phyloP scores from a whole-genome alignment of 129 eudicot species.

The Ambrosia artemisiifolia region DNA sequence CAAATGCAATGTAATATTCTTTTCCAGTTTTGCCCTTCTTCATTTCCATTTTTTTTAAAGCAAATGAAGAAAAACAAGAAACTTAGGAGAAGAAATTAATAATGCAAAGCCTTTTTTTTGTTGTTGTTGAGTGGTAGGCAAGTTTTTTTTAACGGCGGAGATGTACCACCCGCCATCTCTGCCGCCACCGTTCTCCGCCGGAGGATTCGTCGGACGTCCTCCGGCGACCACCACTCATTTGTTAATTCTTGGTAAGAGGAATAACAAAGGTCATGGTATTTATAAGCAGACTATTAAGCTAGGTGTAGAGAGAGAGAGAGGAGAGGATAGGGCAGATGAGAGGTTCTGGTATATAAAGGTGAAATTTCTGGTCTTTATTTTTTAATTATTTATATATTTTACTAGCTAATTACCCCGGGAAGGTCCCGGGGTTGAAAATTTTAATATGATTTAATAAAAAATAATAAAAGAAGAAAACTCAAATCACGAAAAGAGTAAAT shows the following conservation, averaged over 20 bases:
- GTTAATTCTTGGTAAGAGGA: conserved; percentile 10
- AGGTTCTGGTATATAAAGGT: conserved; percentile 21
- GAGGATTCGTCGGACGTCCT: conserved; percentile 9
- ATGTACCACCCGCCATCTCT: conserved; percentile 16
- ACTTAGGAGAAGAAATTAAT: conserved; percentile 7
- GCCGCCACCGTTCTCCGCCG: conserved; percentile 23
- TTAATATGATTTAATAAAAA: too few species aligned
- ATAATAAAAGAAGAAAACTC: too few species aligned
- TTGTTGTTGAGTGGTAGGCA: not conserved
- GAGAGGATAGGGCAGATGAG: conserved; percentile 11
- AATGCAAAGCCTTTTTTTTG: conserved; percentile 25
- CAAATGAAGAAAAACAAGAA: conserved; percentile 19
- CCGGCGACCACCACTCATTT: conserved; percentile 25
- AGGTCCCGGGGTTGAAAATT: too few species aligned
- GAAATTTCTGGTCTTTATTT: not conserved
- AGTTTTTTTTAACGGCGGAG: conserved; percentile 14
- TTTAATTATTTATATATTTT: too few species aligned
- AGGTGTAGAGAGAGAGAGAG: not conserved
- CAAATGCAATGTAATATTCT: conserved; percentile 19
- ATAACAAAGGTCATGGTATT: not conserved
- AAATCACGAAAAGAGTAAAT: too few species aligned
- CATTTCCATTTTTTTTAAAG: not conserved
- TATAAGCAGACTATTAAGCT: not conserved
- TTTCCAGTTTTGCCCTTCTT: conserved; percentile 28
- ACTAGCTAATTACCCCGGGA: too few species aligned